A percentile compares a stretch with the other conserved stretches of the same genome.
Conservation (phyloP, 768 basidiomycete species). For the Panellus pusillus region DNA sequence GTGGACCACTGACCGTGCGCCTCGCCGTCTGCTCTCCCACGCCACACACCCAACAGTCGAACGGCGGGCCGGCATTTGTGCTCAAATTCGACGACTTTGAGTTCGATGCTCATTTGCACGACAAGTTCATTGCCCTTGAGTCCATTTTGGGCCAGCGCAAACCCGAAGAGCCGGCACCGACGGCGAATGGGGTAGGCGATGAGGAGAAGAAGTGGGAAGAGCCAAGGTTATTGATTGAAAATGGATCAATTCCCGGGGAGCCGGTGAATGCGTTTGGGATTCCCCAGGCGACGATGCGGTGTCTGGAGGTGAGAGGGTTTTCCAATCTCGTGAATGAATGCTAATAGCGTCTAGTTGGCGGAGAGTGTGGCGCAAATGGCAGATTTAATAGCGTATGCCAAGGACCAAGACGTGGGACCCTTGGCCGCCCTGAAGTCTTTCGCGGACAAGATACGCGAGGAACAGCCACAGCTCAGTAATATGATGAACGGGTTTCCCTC, state of each 20-base stretch:
- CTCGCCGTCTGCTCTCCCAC: conserved; percentile 42
- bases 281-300: conserved; percentile 86
- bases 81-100: conserved; percentile 73
- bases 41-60: conserved; percentile 29
- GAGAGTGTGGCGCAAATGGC: conserved; percentile 82
- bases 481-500: conserved; percentile 24
- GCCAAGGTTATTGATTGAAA: conserved; percentile 57
- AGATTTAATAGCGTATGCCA: conserved; percentile 70
- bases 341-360: conserved; percentile 51
- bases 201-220: conserved; percentile 70
- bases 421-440: conserved; percentile 47
- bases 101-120: conserved; percentile 72
- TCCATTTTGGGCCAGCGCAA: conserved; percentile 52
- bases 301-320: conserved; percentile 62
- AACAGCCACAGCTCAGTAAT: conserved; percentile 25
- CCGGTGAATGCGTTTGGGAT: conserved; percentile 89
- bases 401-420: conserved; percentile 55
- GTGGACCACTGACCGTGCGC: conserved; percentile 72
- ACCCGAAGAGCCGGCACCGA: conserved; percentile 32
- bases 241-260: conserved; percentile 71
- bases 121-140: conserved; percentile 73
- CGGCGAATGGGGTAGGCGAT: conserved; percentile 34
- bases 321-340: conserved; percentile 5
- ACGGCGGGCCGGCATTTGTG: conserved; percentile 24
- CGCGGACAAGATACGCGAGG: conserved; percentile 39